phyloP scores from a whole-genome alignment of 2,329 filamentous ascomycete genomes.

The Cladosporium sp. region DNA sequence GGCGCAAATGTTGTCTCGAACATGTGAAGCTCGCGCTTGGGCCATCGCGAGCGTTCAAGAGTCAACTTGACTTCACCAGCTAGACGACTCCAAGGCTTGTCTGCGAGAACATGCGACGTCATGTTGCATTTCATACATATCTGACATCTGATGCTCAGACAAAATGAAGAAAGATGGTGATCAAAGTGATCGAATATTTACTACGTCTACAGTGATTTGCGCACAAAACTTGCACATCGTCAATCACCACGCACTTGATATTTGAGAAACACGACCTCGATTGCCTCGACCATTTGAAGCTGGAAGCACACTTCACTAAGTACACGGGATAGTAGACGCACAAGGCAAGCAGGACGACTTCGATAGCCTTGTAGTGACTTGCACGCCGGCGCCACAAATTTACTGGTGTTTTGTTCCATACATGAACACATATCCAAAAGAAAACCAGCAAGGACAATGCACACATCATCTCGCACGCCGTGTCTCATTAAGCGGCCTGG shows the following conservation, averaged over 20 bases:
- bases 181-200: not conserved
- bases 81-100: not conserved
- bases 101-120: not conserved
- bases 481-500: slow-evolving; percentile 16
- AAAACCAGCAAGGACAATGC: not conserved
- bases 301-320: too few relatives aligned
- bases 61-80: not conserved
- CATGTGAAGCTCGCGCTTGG: slow-evolving; percentile 10
- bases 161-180: not conserved
- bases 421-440: not conserved
- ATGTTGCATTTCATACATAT: not conserved
- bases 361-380: too few relatives aligned
- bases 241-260: too few relatives aligned
- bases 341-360: too few relatives aligned
- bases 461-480: not conserved
- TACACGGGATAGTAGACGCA: too few relatives aligned
- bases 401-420: slow-evolving; percentile 3
- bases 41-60: not conserved
- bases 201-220: not conserved
- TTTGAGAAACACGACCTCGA: too few relatives aligned
- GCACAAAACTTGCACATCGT: too few relatives aligned
- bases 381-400: not conserved
- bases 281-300: too few relatives aligned
- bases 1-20: slow-evolving; percentile 9
- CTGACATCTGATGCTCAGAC: not conserved